Base-by-base conservation (phyloP, 2,329 filamentous ascomycete genomes). In the Pseudogymnoascus sp. region DNA sequence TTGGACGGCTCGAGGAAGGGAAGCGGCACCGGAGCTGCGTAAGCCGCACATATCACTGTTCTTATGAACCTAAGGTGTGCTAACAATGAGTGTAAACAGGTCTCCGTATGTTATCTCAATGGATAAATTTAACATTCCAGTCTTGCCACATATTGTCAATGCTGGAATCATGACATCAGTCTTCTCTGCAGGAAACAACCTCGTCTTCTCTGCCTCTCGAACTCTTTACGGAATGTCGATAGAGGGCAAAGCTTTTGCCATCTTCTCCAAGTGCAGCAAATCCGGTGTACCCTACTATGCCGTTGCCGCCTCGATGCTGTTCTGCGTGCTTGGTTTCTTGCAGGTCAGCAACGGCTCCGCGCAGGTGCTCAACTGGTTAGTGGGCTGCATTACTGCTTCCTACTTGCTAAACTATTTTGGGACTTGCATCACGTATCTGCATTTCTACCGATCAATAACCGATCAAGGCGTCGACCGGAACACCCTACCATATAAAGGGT, bases 321-420 rank as follows among this genome's bases (percentile, higher is more conserved):
- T 95, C 68, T 83, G 87, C 1, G 78, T 91, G 6, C 77, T 96
- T 10, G 84, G 86, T 2, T 95, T 92, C 73, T 81, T 93, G 16
- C 87, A 84, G 6, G 81, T 84, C 66, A 80, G 80, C 64, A 81
- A 88, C 3, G 83, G 75, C 33, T 65, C 71, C 8, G 68, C 72
- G 4, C 67, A 67, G 3, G 76, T 74, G 1, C 77, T 78, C 68
- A 70, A 68, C 61, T 78, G 76, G 76, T 76, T 78, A 67, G 75
- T 76, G 13, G 77, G 77, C 69, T 75, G 90, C 70, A 77, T 90
- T 16, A 91, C 89, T 10, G 87, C 89, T 0, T 89, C 88, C 1
- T 87, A 90, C 70, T 80, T 91, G 13, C 86, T 91, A 75, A 89
- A 89, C 72, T 91, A 87, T 75, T 80, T 81, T 42, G 83, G 86